These are phyloP conservation scores for Candida coleopterorum DNA, from an alignment of 805 yeast genomes.

Conservation along the genomic window DNA sequence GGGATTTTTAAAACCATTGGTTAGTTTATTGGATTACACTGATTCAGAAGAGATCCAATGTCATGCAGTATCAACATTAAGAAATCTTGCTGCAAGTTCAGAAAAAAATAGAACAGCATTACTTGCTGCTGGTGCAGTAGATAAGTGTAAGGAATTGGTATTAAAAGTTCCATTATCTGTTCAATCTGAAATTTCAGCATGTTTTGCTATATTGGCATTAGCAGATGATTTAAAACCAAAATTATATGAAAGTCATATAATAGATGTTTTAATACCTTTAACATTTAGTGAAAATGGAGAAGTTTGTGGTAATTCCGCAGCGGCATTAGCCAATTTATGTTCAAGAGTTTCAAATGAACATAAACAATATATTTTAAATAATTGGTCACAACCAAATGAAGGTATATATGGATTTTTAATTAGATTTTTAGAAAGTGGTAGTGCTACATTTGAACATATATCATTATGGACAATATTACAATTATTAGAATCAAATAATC, in stretches of 20 bases:
- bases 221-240: slow-evolving; percentile 92
- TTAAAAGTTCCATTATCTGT: slow-evolving; percentile 84
- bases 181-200: slow-evolving; percentile 94
- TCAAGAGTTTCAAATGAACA: slow-evolving; percentile 80
- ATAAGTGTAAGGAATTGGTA: slow-evolving; percentile 85
- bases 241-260: slow-evolving; percentile 75
- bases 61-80: slow-evolving; percentile 92
- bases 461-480: slow-evolving; percentile 96
- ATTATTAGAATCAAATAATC: slow-evolving; percentile 80
- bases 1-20: slow-evolving; percentile 90
- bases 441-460: slow-evolving; percentile 95
- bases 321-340: slow-evolving; percentile 93
- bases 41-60: slow-evolving; percentile 97
- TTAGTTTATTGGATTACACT: slow-evolving; percentile 72
- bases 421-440: slow-evolving; percentile 74
- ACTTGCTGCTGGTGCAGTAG: slow-evolving; percentile 92
- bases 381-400: slow-evolving; percentile 76
- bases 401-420: slow-evolving; percentile 83
- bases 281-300: slow-evolving; percentile 85
- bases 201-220: slow-evolving; percentile 92
- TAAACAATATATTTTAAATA: slow-evolving; percentile 61
- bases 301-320: slow-evolving; percentile 97
- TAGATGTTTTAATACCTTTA: slow-evolving; percentile 86
- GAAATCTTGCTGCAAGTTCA: slow-evolving; percentile 93
- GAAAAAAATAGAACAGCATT: slow-evolving; percentile 90